Evolutionary conservation across 1,284 basidiomycete species (phyloP), one percentile per base, ranked within the genome.

Genomic region (Amanita bisporigera): DNA sequence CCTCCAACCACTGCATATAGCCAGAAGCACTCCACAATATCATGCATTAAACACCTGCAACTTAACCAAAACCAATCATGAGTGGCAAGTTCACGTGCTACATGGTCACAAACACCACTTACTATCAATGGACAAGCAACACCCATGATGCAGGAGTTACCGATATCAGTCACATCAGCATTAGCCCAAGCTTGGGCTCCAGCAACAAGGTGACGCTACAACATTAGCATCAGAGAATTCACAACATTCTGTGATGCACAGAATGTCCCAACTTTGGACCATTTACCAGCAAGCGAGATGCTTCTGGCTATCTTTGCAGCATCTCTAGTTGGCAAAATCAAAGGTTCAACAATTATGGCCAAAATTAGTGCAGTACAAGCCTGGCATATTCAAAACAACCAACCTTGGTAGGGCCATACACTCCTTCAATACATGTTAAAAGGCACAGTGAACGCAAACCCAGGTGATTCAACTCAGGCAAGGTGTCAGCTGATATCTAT

Each of bases 311-410:
- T 74, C 24, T 80, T 75, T 61, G 73, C 73, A 12, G 73, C 74
- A 2, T 70, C 73, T 0, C 29, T 57, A 6, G 67, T 69, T 5
- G 74, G 76, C 2, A 24, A 26, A 2, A n/a, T 63, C n/a, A 1
- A 65, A 75, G 71, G 70, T 4, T 63, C 66, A 2, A 69, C 74
- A 2, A 65, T 68, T 2, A 47, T 66, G 15, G 76, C 73, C n/a
- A 24, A 69, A n/a, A 68, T 78, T 4, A 50, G 69, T 14, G 76
- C 66, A 2, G 54, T 81, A 1, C 73, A 73, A 52, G 72, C 76
- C 2, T 79, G 76, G 75, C 79, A 81, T n/a, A n/a, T n/a, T n/a
- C 31, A 67, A 0, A 71, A 79, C 31, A 64, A 69, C n/a, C 62
- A 58, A 4, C 19, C 61, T 1, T 81, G 76, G 77, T 55, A 72